Evolutionary conservation across 1,284 basidiomycete genomes (phyloP), one percentile per base, ranked within the genome.

Genomic region (Ceratobasidium sp.): DNA sequence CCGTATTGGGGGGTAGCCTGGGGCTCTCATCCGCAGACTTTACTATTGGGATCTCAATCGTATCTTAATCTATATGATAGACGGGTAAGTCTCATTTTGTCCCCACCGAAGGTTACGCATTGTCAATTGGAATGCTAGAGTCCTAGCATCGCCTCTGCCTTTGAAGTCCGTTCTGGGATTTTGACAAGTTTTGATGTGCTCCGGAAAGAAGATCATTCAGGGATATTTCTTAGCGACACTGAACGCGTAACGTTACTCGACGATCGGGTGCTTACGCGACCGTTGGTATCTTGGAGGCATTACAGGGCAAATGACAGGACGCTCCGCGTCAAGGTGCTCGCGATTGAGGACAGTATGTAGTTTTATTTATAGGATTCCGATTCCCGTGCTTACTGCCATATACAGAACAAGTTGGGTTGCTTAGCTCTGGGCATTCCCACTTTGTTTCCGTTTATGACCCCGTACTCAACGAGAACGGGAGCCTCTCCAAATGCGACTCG

Each of bases 381-480:
- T 4, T 28, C 40, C n/a, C 14, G 11, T n/a, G 18, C 54, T 70
- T 14, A 58, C 38, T 14, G 8, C 1, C 11, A 14, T 33, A n/a
- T 21, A 12, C n/a, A 70, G 66, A 70, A 28, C 53, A 70, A 30
- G 40, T 49, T 12, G 66, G 66, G 11, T 40, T 70, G 25, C 66
- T 70, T 18, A 70, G 12, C 30, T 70, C 66, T 18, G 30, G 42
- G 18, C 9, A n/a, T 18, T 70, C 66, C 25, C 54, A 56, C 12
- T 59, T 70, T 25, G 36, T 70, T n/a, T 48, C 51, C 21, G 66
- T 70, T 36, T 70, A 70, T 23, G 66, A 70, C 21, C 66, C 66
- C n/a, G 3, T 59, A n/a, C 28, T 58, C 6, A 14, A n/a, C 18
- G 44, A 70, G n/a, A 36, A 53, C 11, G 44, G 54, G 7, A 28